Base-by-base conservation (phyloP, 345 rosid genomes). In the Bretschneidera sinensis region DNA sequence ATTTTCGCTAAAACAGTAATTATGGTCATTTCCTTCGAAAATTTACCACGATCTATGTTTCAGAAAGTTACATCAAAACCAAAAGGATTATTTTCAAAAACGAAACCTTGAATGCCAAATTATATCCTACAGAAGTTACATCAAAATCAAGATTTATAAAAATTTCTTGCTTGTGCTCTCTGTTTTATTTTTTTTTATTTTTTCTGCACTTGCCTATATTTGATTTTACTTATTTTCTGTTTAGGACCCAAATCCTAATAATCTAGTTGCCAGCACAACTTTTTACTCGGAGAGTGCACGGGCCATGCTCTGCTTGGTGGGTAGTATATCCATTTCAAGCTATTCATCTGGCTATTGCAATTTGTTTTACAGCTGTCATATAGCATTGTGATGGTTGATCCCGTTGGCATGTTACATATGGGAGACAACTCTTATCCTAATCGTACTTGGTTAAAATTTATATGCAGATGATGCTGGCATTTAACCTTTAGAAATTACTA, bases 171-270 rank as follows among this genome's bases (percentile, higher is more conserved):
- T 7, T 57, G 17, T 1, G 6, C n/a, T 24, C 24, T 45, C 66
- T 55, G 24, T 58, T 56, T 60, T 17, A 5, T 21, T 54, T 19
- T 63, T 21, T 62, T 24, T 51, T 51, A n/a, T n/a, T n/a, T n/a
- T n/a, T n/a, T n/a, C n/a, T 21, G 43, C 35, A 21, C 22, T 23
- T 48, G 23, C 59, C 54, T 60, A 24, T 28, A 4, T 49, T 43
- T 21, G 34, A 54, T 51, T 54, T 55, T 49, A 20, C 17, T 17
- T 55, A 33, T 59, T 54, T 51, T 50, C 6, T 14, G 13, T 79
- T 56, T 61, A 95, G 99, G 99, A 95, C 74, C 99, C 98, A 48
- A 95, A 91, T 76, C 98, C 99, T 47, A 91, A 91, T 73, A 95
- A 95, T 71, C 66, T 95, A 66, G 90, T 95, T 63, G 97, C 90